Evolutionary conservation across 192 early-diverging fungal species (phyloP).

Genomic region (Coemansia sp.): DNA sequence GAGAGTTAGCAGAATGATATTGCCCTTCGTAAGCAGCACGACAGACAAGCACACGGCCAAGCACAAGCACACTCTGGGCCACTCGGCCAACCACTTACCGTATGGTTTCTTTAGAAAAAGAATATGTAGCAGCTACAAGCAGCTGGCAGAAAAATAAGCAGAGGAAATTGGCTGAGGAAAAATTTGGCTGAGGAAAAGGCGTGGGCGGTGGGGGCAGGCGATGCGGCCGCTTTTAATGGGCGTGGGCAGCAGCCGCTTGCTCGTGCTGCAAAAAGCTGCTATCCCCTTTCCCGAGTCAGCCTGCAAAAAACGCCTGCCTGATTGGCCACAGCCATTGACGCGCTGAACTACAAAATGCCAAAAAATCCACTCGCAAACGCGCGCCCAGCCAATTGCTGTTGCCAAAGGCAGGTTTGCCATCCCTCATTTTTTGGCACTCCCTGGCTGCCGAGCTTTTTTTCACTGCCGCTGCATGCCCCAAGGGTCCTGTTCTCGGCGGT

Average conservation of each 20-base stretch:
- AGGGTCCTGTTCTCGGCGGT: background rate
- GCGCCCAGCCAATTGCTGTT: conserved; percentile 10
- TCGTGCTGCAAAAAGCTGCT: too few relatives aligned
- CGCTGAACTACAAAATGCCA: background rate
- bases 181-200: conserved; percentile 23
- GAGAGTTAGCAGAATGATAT: conserved; percentile 2
- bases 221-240: conserved; percentile 1
- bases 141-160: conserved; percentile 9
- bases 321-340: conserved; percentile 8
- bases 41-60: background rate
- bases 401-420: background rate
- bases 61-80: background rate
- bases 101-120: background rate
- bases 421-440: background rate
- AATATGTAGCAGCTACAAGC: background rate
- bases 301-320: background rate
- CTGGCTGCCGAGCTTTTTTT: background rate
- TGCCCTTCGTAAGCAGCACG: background rate
- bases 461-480: background rate
- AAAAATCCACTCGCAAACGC: conserved; percentile 18
- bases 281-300: conserved; percentile 1
- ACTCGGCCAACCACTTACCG: background rate
- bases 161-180: conserved; percentile 8
- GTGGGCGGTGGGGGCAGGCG: background rate
- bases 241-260: background rate